Evolutionary conservation across 495 filamentous ascomycete genomes (phyloP).

Genomic region (Penicillium samsonianum): DNA sequence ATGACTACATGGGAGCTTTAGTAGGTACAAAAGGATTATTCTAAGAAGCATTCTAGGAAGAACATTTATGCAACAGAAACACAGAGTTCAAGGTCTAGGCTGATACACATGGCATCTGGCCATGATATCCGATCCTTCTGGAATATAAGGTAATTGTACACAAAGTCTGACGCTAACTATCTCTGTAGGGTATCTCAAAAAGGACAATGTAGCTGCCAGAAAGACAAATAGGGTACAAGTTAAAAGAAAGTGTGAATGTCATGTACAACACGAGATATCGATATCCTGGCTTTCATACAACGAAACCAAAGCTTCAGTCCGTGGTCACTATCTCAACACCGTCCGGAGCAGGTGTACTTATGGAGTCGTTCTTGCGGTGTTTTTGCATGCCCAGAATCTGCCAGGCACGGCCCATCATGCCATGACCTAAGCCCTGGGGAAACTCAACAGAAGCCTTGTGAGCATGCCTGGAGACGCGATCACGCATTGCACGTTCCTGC

Average conservation of each 20-base stretch:
- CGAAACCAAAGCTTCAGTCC: conserved; percentile 14
- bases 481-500: conserved; percentile 34
- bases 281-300: background rate
- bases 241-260: background rate
- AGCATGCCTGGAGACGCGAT: conserved; percentile 30
- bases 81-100: background rate
- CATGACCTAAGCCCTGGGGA: conserved; percentile 41
- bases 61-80: background rate
- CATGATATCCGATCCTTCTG: background rate
- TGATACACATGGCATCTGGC: background rate
- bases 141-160: conserved; percentile 7
- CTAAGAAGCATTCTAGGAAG: background rate
- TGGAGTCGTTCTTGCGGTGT: conserved; percentile 28
- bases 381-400: conserved; percentile 48
- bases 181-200: conserved; percentile 14
- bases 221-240: conserved; percentile 12
- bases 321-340: conserved; percentile 28
- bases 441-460: conserved; percentile 37
- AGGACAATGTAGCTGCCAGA: conserved; percentile 16
- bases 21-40: background rate
- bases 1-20: background rate
- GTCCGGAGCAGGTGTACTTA: conserved; percentile 16
- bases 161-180: conserved; percentile 5
- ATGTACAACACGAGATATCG: conserved; percentile 4
- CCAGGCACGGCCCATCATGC: conserved; percentile 51